A percentile compares a stretch with the other conserved stretches of the same genome.
Conservation (phyloP, 2,329 filamentous ascomycete species). For the Amphichorda felina region DNA sequence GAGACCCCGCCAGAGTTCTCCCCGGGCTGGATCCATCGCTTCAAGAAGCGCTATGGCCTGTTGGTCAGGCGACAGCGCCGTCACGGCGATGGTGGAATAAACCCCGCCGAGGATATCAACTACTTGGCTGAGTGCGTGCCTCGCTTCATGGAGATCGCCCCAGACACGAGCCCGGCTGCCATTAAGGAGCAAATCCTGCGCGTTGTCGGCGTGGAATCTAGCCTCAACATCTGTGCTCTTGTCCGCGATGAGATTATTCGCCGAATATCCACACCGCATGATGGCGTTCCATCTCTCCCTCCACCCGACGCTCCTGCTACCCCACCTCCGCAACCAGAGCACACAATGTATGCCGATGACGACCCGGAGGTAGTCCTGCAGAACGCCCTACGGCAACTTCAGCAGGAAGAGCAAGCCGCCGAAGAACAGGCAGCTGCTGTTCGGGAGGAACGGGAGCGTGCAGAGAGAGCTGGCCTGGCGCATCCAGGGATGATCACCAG, state of each 20-base stretch:
- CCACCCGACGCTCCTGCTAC: constrained; percentile 11
- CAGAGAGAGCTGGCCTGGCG: constrained; percentile 20
- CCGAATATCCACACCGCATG: constrained; percentile 13
- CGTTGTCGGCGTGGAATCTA: constrained; percentile 41
- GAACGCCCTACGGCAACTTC: constrained; percentile 45
- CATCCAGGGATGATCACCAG: constrained; percentile 19
- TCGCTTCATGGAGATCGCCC: constrained; percentile 43
- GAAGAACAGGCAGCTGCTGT: constrained; percentile 44
- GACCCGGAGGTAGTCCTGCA: constrained; percentile 47
- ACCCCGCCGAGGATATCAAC: constrained; percentile 41
- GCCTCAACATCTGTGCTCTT: constrained; percentile 39
- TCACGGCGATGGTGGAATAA: constrained; percentile 31
- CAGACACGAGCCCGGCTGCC: constrained; percentile 46
- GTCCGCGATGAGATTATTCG: constrained; percentile 47
- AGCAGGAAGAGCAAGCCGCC: constrained; percentile 46
- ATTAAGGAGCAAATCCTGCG: constrained; percentile 46
- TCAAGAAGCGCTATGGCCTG: constrained; percentile 51
- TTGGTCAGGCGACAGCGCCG: constrained; percentile 44
- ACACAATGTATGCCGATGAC: constrained; percentile 33
- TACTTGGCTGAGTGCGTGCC: constrained; percentile 50
- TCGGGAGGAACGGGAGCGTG: constrained; percentile 38
- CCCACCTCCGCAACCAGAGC: constrained; percentile 17
- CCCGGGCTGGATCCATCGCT: constrained; percentile 52
- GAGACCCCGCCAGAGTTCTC: constrained; percentile 50
- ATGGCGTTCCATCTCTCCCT: constrained; percentile 10